These are phyloP conservation scores for Solanum peruvianum DNA, from an alignment of 257 asterid genomes.

Conservation along the genomic window DNA sequence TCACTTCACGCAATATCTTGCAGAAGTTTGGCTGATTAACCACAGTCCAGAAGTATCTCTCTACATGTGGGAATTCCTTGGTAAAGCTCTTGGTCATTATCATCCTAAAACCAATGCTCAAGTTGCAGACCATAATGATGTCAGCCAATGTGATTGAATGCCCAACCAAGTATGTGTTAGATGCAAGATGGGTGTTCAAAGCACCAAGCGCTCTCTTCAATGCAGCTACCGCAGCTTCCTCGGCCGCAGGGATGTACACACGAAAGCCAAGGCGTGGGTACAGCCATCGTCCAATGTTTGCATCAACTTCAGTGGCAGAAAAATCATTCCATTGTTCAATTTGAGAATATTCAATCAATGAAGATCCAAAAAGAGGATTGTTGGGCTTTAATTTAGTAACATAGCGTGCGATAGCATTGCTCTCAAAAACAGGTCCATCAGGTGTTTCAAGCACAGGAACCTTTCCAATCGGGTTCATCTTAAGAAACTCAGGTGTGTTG, in stretches of 20 bases:
- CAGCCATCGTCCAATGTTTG: background rate
- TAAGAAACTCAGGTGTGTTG: constrained; percentile 66
- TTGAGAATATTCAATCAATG: constrained; percentile 42
- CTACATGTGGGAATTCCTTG: background rate
- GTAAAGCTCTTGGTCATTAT: background rate
- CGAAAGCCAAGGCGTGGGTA: background rate
- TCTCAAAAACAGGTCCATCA: constrained; percentile 71
- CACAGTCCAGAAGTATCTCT: background rate
- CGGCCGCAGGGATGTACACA: background rate
- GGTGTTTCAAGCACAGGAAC: constrained; percentile 42
- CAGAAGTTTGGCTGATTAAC: background rate
- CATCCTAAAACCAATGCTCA: background rate
- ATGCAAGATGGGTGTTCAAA: background rate
- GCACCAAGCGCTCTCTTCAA: background rate
- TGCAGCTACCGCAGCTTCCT: background rate
- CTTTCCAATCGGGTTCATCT: constrained; percentile 82
- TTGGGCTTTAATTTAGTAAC: constrained; percentile 48
- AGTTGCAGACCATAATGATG: background rate
- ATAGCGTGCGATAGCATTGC: constrained; percentile 88
- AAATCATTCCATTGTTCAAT: background rate
- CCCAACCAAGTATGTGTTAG: background rate
- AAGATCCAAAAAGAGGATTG: constrained; percentile 44
- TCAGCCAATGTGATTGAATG: background rate
- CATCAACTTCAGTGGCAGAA: background rate
- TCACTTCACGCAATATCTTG: background rate